Conservation (phyloP, 2,329 filamentous ascomycete genomes). For the Sporothrix pseudoabietina region DNA sequence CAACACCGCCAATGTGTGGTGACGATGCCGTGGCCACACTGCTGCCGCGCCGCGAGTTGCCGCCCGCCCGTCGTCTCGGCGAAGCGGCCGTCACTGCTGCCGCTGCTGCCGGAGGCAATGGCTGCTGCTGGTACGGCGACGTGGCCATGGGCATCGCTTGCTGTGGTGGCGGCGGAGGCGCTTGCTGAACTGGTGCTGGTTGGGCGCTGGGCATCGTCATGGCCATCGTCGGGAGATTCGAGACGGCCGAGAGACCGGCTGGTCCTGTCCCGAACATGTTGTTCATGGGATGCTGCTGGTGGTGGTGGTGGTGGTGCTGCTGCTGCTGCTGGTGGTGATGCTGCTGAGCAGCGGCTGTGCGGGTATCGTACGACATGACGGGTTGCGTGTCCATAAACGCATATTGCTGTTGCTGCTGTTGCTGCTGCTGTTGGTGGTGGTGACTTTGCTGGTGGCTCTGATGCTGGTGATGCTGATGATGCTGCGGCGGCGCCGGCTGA, state of each 20-base stretch:
- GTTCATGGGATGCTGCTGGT: slow-evolving; percentile 6
- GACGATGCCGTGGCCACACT: slow-evolving; percentile 8
- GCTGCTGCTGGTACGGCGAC: slow-evolving; percentile 18
- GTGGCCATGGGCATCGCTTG: slow-evolving; percentile 18
- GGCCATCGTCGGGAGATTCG: neutral
- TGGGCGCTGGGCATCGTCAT: neutral
- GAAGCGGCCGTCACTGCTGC: neutral
- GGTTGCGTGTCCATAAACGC: slow-evolving; percentile 50
- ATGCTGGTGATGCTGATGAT: neutral
- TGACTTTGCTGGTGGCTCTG: neutral
- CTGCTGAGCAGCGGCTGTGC: slow-evolving; percentile 34
- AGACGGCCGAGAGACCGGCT: neutral
- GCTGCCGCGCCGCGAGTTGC: slow-evolving; percentile 2
- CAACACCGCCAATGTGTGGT: neutral
- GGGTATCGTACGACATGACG: slow-evolving; percentile 55
- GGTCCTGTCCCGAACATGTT: neutral
- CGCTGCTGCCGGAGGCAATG: neutral
- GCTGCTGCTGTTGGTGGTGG: slow-evolving; percentile 3
- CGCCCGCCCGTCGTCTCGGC: neutral
- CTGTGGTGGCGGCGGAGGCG: neutral
- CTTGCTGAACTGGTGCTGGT: neutral
- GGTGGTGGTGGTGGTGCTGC: slow-evolving; percentile 18
- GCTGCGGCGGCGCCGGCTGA: slow-evolving; percentile 46
- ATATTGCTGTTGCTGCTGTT: slow-evolving; percentile 44
- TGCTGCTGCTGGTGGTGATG: neutral